Evolutionary conservation across 192 early-diverging fungal genomes (phyloP), one percentile per base, ranked within the genome.

Genomic region (Linnemannia zychae): DNA sequence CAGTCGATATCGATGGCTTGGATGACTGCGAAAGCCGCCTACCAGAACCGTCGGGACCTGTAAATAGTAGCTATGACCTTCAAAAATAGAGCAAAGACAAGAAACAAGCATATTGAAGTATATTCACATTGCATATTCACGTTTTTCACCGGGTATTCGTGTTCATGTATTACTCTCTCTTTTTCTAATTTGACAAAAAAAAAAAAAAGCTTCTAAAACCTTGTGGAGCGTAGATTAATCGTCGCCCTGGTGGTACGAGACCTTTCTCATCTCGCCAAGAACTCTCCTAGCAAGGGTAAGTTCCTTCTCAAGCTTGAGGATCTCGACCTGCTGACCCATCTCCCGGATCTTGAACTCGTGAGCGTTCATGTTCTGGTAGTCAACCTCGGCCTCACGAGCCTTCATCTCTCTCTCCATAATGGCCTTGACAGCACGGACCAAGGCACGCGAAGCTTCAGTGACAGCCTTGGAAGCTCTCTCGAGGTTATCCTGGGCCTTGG

Each of bases 251-350:
- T 94, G 92, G 80, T 98, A 98, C 15, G 93, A 94, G 77, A 92
- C 88, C 86, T 96, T 95, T 34, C 98, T 93, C 94, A 99, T 97
- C 90, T 98, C 97, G 20, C 96, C 98, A 50, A 99, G 88, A 47
- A 93, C 92, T 76, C 95, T 93, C 74, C 98, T 88, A 31, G 98
- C 98, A 72, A 94, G 89, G 34, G 90, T 91, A 72, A 99, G 88
- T 68, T 97, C 97, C 79, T 97, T 96, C 87, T 99, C 98, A 36
- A 99, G 90, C 88, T 98, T 96, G 78, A 99, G 90, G 71, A 99
- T 98, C 88, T 94, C 92, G 48, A 99, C 98, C 88, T 99, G 98
- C 88, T 98, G 98, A 77, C 98, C 96, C 98, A 99, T 99, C 87
- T 99, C 98, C 80, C 93, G 92, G 46, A 95, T 94, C 90, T 98